Base-by-base conservation (phyloP, 345 rosid genomes). In the Orychophragmus violaceus region DNA sequence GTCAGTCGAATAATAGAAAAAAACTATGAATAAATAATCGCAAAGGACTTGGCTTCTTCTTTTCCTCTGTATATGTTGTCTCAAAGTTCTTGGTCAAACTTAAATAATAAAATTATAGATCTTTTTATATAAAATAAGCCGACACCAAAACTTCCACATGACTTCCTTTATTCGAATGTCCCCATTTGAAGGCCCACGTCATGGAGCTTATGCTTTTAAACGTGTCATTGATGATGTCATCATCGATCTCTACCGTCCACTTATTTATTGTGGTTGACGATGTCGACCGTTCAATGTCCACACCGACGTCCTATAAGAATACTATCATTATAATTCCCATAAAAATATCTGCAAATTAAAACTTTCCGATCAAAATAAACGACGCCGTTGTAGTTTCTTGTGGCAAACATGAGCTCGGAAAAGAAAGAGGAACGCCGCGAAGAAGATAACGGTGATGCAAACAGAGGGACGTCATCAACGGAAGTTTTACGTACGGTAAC, bases 401-500 rank as follows among this genome's bases (percentile, higher is more conserved):
- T 30, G 29, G 67, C 33, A 53, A 36, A 53, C 27, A 74, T 74
- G 74, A 55, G 53, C 5, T 61, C 36, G 23, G 54, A 16, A 64
- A 60, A 48, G 45, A 55, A 27, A 50, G 69, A 68, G 2, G 33
- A 59, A 39, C 62, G 46, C 16, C 30, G 48, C 0, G 41, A 51
- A 39, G 62, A 53, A 50, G 48, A 42, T 66, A 30, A 53, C 54
- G 64, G 8, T 59, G 50, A 49, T 5, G 73, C 39, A 5, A n/a
- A 17, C 22, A 51, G 36, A 72, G 67, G 5, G 17, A 12, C 12
- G 3, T 28, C 65, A 2, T 56, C 44, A 1, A 35, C 64, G 19
- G 62, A 51, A 51, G 41, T 8, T 30, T 56, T 44, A 0, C 57
- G 72, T 54, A 74, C 78, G 67, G 78, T 68, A 7, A 70, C 78